Evolutionary conservation across 2,329 filamentous ascomycete species (phyloP), one percentile per base, ranked within the genome.

Genomic region (Akanthomyces uredinophilus): DNA sequence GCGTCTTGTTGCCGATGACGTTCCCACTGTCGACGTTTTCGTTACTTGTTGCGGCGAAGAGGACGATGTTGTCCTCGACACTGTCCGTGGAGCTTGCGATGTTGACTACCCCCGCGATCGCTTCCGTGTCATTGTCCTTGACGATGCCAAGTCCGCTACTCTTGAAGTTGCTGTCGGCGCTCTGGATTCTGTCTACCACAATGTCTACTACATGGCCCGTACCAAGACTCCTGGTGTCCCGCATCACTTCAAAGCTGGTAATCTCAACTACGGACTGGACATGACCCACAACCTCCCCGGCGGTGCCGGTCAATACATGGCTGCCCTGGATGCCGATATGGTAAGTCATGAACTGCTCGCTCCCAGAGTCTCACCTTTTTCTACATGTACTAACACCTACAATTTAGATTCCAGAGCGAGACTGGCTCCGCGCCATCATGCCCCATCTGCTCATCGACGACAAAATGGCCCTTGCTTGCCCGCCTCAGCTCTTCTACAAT

Each of bases 241-340:
- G 1, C 78, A 83, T 66, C 81, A 85, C 68, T 87, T 84, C 77
- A 88, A 88, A 75, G 84, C 85, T 1, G 85, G 85, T 56, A 88
- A 88, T 68, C 74, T 88, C 58, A 87, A 87, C 72, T 82, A 84
- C 61, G 86, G 83, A 39, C 71, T 85, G 22, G 79, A 84, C 18
- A 76, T 79, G 60, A 76, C 79, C 5, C 75, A 76, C 18, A 68
- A 72, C n/a, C 72, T 86, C 37, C 81, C 82, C 1, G 83, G 82
- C 20, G 83, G 83, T 27, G 76, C 81, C n/a, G 77, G 78, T 46
- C 77, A 83, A 67, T 87, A 78, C 70, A 82, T 87, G 69, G 85
- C 84, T n/a, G 82, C 83, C 44, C 74, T 89, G 39, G 86, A 89
- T 68, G 86, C 85, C 22, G 86, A 89, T 69, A 88, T 89, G 86